Conservation (phyloP, 352 stramenopile genomes). For the Phytophthora vignae region DNA sequence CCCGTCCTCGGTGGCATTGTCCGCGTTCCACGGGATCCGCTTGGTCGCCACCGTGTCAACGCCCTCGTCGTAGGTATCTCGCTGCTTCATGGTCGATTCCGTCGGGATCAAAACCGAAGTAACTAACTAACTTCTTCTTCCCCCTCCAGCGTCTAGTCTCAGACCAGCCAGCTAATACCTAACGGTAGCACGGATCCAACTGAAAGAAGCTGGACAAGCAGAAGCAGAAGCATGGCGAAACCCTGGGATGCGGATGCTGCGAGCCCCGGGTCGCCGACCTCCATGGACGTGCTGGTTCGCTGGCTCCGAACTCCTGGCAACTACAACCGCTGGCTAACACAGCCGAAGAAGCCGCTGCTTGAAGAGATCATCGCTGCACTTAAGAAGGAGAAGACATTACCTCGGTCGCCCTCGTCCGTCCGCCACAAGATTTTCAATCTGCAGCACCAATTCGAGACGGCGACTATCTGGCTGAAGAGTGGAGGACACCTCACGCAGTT, state of each 20-base stretch:
- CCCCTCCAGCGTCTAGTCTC: neutral
- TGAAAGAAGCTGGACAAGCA: too few relatives aligned
- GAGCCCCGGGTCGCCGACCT: slow-evolving; percentile 12
- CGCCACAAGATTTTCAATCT: slow-evolving; percentile 4
- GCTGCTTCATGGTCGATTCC: slow-evolving; percentile 1
- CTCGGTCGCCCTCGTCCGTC: slow-evolving; percentile 4
- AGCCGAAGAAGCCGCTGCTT: neutral
- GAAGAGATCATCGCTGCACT: slow-evolving; percentile 14
- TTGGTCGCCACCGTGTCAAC: neutral
- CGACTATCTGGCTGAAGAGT: slow-evolving; percentile 5
- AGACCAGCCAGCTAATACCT: neutral
- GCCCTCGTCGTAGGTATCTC: neutral
- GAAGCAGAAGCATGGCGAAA: neutral
- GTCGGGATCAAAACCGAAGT: neutral
- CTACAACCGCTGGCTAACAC: slow-evolving; percentile 12
- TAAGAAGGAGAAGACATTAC: neutral
- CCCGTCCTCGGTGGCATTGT: slow-evolving; percentile 14
- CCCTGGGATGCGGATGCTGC: slow-evolving; percentile 5
- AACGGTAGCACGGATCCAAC: neutral
- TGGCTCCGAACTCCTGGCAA: slow-evolving; percentile 22
- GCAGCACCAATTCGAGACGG: slow-evolving; percentile 9
- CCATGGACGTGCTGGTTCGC: slow-evolving; percentile 14
- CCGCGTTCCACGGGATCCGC: slow-evolving; percentile 24
- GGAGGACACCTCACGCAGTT: slow-evolving; percentile 4
- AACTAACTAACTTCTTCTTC: neutral